Conservation (phyloP, 2,329 filamentous ascomycete species). For the Penicillium sp. region DNA sequence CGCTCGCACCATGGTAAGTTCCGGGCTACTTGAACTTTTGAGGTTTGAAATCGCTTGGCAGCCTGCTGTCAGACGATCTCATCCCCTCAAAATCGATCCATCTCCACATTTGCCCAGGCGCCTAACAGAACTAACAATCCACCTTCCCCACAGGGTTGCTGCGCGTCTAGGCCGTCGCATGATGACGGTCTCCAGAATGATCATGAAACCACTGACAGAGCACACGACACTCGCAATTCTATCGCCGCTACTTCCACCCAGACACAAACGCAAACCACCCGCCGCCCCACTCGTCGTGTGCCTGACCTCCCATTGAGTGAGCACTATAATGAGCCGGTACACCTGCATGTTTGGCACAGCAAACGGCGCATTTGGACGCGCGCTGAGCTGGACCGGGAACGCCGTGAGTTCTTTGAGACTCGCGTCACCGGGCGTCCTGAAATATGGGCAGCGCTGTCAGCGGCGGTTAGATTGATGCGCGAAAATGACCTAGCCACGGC, state of each 20-base stretch:
- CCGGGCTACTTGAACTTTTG: neutral
- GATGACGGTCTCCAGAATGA: slow-evolving; percentile 25
- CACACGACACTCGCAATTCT: slow-evolving; percentile 18
- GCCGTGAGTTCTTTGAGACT: slow-evolving; percentile 85
- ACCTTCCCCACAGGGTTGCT: slow-evolving; percentile 35
- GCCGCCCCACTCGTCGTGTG: slow-evolving; percentile 13
- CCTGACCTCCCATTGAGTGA: slow-evolving; percentile 41
- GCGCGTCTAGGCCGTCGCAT: slow-evolving; percentile 35
- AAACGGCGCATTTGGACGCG: slow-evolving; percentile 65
- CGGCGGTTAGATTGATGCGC: slow-evolving; percentile 65
- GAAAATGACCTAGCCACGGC: slow-evolving; percentile 61
- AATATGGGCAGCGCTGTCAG: slow-evolving; percentile 71
- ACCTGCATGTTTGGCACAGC: slow-evolving; percentile 62
- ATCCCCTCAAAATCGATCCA: neutral
- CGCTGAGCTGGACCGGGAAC: slow-evolving; percentile 63
- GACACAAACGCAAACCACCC: slow-evolving; percentile 8
- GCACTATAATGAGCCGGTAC: slow-evolving; percentile 67
- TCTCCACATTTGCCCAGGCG: neutral
- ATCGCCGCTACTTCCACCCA: slow-evolving; percentile 10
- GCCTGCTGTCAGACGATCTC: slow-evolving; percentile 6
- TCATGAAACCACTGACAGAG: slow-evolving; percentile 21
- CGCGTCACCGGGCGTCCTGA: slow-evolving; percentile 71
- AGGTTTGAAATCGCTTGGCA: slow-evolving; percentile 2
- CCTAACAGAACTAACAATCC: slow-evolving; percentile 4
- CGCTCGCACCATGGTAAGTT: slow-evolving; percentile 36